These are phyloP conservation scores for Rhodotorula paludigena DNA, from an alignment of 768 basidiomycete genomes.

Conservation along the genomic window DNA sequence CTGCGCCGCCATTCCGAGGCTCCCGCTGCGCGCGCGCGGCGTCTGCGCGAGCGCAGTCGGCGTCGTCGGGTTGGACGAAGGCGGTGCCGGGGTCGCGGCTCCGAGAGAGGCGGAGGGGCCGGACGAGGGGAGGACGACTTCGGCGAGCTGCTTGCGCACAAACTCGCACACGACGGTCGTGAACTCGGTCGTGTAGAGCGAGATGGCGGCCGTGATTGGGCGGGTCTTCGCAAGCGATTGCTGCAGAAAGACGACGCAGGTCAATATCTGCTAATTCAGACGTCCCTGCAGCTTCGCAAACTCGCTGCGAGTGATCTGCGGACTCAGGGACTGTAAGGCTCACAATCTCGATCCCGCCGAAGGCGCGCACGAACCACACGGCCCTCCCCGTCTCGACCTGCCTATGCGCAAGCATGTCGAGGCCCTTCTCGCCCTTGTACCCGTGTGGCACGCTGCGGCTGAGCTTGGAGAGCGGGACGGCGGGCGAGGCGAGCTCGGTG, in stretches of 20 bases:
- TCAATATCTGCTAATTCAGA: too few species aligned
- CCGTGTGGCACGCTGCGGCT: constrained; percentile 43
- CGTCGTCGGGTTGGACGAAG: neutral
- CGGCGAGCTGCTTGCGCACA: constrained; percentile 39
- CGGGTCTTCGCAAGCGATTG: constrained; percentile 26
- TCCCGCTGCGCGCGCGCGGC: neutral
- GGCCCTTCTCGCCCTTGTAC: constrained; percentile 41
- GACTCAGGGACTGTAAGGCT: too few species aligned
- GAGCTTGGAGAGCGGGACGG: constrained; percentile 42
- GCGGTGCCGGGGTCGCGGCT: neutral
- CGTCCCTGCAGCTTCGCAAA: too few species aligned
- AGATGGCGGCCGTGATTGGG: constrained; percentile 2
- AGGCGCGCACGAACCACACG: constrained; percentile 41
- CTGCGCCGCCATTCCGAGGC: neutral
- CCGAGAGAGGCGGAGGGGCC: neutral
- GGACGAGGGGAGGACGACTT: constrained; percentile 24
- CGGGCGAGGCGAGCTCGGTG: constrained; percentile 42
- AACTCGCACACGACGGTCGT: constrained; percentile 37
- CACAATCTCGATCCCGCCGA: constrained; percentile 42
- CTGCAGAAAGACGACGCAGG: neutral
- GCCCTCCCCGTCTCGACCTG: constrained; percentile 38
- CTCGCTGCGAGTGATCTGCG: too few species aligned
- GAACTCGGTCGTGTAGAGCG: constrained; percentile 40
- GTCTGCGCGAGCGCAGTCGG: neutral
- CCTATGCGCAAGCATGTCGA: constrained; percentile 40